phyloP scores from a whole-genome alignment of 768 basidiomycete species.

The Hebeloma cylindrosporum region DNA sequence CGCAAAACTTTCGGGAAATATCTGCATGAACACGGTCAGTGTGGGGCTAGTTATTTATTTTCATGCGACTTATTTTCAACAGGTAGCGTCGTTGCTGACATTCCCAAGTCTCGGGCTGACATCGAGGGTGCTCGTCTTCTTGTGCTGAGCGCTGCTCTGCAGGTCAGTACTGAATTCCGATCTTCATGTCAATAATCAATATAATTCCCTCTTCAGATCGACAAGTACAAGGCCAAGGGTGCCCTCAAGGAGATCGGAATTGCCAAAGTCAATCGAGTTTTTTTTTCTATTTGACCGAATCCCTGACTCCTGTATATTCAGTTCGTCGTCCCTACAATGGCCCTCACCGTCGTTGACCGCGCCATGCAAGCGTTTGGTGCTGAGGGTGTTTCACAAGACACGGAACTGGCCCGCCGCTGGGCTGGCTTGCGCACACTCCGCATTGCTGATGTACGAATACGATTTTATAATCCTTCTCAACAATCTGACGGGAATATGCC shows the following conservation, averaged over 20 bases:
- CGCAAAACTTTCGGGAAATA: constrained; percentile 95
- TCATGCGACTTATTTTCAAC: not conserved
- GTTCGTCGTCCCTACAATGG: constrained; percentile 95
- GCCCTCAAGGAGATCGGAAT: constrained; percentile 97
- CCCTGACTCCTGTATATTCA: constrained; percentile 29
- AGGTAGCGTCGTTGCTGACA: constrained; percentile 89
- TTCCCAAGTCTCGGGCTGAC: constrained; percentile 90
- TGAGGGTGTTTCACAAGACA: constrained; percentile 94
- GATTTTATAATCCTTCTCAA: constrained; percentile 10
- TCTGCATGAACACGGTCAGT: constrained; percentile 84
- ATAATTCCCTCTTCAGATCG: constrained; percentile 56
- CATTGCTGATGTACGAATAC: constrained; percentile 70
- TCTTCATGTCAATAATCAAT: not conserved
- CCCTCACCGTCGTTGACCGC: constrained; percentile 85
- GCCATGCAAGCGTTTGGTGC: constrained; percentile 95
- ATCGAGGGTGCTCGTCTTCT: constrained; percentile 87
- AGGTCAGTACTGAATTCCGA: constrained; percentile 40
- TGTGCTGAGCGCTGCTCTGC: constrained; percentile 88
- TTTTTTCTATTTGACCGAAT: not conserved
- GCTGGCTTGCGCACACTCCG: constrained; percentile 85
- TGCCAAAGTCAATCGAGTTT: constrained; percentile 69
- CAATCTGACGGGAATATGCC: not conserved
- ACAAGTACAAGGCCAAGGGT: constrained; percentile 87
- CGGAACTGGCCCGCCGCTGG: constrained; percentile 74
- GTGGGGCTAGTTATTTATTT: not conserved